Conservation (phyloP, 768 basidiomycete species). For the Mycena haematopus region DNA sequence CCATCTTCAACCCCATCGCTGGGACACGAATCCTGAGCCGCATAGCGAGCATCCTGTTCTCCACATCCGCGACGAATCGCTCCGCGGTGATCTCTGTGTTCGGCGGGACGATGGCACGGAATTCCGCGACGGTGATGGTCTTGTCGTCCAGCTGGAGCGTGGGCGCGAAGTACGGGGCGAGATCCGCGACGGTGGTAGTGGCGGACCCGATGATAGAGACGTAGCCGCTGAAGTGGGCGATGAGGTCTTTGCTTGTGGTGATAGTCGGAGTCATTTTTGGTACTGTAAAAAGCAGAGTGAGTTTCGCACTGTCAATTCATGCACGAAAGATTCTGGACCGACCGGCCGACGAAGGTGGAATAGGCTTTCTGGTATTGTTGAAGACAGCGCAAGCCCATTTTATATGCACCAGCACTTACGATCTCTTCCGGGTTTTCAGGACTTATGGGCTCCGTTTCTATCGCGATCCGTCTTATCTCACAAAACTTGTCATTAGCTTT, state of each 20-base stretch:
- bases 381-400: too few species aligned
- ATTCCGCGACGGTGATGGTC: conserved; percentile 12
- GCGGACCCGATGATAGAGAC: not conserved
- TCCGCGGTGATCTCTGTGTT: conserved; percentile 1
- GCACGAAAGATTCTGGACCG: too few species aligned
- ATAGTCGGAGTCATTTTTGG: conserved; percentile 4
- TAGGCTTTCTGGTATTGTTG: too few species aligned
- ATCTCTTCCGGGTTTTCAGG: too few species aligned
- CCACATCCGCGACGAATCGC: conserved; percentile 3
- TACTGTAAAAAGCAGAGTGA: not conserved
- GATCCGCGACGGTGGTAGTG: conserved; percentile 2
- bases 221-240: conserved; percentile 12
- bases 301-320: too few species aligned
- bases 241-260: conserved; percentile 6
- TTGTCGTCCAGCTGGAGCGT: conserved; percentile 2
- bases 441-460: too few species aligned
- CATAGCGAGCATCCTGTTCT: not conserved
- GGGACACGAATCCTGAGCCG: not conserved
- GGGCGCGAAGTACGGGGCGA: conserved; percentile 1
- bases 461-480: too few species aligned
- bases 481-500: too few species aligned
- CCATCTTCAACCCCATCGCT: not conserved
- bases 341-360: too few species aligned
- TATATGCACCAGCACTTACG: too few species aligned
- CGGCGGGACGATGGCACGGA: conserved; percentile 2